phyloP scores from a whole-genome alignment of 257 asterid species.

The Capsicum pubescens region DNA sequence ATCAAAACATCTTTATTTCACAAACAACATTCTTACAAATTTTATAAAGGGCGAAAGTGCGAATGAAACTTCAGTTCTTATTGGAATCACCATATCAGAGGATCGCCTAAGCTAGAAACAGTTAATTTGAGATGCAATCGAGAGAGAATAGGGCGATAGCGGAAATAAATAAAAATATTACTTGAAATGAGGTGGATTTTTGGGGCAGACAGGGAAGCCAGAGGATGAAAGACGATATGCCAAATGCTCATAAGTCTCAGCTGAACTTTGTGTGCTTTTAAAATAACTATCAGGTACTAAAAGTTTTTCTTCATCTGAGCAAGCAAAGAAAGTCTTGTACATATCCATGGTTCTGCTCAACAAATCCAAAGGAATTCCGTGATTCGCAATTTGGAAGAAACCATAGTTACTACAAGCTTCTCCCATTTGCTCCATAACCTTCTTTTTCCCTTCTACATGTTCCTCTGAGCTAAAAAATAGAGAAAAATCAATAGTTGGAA shows the following conservation, averaged over 20 bases:
- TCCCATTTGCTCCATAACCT: not conserved
- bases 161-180: not conserved
- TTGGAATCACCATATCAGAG: not conserved
- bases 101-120: not conserved
- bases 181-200: slow-evolving; percentile 40
- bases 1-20: not conserved
- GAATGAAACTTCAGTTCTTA: not conserved
- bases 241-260: slow-evolving; percentile 54
- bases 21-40: not conserved
- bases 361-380: slow-evolving; percentile 45
- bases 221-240: slow-evolving; percentile 46
- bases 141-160: not conserved
- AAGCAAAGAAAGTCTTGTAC: slow-evolving; percentile 40
- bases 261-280: slow-evolving; percentile 46
- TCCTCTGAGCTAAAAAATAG: not conserved
- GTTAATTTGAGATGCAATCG: not conserved
- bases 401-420: slow-evolving; percentile 50
- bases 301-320: slow-evolving; percentile 50
- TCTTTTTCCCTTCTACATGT: not conserved
- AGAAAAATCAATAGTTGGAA: not conserved
- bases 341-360: slow-evolving; percentile 42
- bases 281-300: slow-evolving; percentile 44
- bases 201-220: slow-evolving; percentile 32
- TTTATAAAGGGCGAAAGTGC: not conserved
- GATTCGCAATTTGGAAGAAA: slow-evolving; percentile 50